Evolutionary conservation across 495 filamentous ascomycete species (phyloP), one percentile per base, ranked within the genome.

Genomic region (Daldinia grandis): DNA sequence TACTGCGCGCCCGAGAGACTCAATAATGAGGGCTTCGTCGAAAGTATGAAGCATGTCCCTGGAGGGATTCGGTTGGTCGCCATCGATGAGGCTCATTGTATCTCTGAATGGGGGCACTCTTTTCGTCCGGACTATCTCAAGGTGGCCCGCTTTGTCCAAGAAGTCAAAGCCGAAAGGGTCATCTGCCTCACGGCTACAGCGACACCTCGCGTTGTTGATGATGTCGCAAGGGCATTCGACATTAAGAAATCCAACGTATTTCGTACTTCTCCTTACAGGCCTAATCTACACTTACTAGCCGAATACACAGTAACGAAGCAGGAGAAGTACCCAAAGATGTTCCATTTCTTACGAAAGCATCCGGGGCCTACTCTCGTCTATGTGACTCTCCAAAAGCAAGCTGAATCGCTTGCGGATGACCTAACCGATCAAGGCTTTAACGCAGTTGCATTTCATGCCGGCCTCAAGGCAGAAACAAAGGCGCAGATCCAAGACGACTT

Each of bases 21-120:
- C 25, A 88, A 88, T 64, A 88, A 86, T 62, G 85, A 87, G 53
- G 83, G 81, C 0, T 88, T 89, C 53, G 78, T 89, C 9, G 82
- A 84, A 51, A 83, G 77, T 24, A 82, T 88, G 63, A 87, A 83
- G 49, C 60, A 75, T 25, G 77, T 84, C 4, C 83, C 79, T 0
- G 82, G 82, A n/a, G 82, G 85, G 3, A 78, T 89, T 21, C 83
- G 87, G 6, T 73, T 89, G 12, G 71, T 89, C 19, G 87, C 87
- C 5, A 81, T 88, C 27, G 87, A 89, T 66, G 85, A 89, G 63
- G 86, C 87, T 7, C 86, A 88, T 76, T 89, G 87, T 62, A 84
- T 89, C 14, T 88, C 85, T 8, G 84, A 88, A 74, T 89, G 87
- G 87, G 87, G 87, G 0, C 86, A 87, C 60, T 82, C 85, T 7